These are phyloP conservation scores for Rhizophlyctis rosea DNA, from an alignment of 192 early-diverging fungal genomes.

Conservation along the genomic window DNA sequence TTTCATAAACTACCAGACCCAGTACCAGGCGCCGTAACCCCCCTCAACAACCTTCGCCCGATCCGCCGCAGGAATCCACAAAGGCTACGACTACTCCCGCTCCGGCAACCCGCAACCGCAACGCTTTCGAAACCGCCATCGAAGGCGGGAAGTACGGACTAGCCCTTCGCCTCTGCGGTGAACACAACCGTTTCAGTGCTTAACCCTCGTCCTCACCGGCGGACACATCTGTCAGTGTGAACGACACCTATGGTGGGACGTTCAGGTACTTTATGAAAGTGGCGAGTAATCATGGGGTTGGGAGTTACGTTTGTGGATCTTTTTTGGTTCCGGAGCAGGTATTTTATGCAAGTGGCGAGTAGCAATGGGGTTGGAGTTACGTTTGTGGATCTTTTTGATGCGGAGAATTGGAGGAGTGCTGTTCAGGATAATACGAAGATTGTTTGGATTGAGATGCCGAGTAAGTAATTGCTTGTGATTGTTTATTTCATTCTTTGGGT, in stretches of 20 bases:
- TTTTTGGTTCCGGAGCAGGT: too few species aligned
- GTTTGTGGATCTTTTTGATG: slow-evolving; percentile 80
- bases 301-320: too few species aligned
- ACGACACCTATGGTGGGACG: slow-evolving; percentile 92
- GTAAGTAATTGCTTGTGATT: too few species aligned
- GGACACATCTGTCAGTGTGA: slow-evolving; percentile 84
- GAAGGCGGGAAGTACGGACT: slow-evolving; percentile 88
- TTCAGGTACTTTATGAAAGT: slow-evolving; percentile 54
- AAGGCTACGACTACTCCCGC: slow-evolving; percentile 91
- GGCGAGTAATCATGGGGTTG: slow-evolving; percentile 60
- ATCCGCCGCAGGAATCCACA: slow-evolving; percentile 82
- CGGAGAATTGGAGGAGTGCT: slow-evolving; percentile 59
- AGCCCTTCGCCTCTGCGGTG: slow-evolving; percentile 48
- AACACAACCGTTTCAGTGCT: slow-evolving; percentile 84
- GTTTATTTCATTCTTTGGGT: too few species aligned
- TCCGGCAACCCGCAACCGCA: slow-evolving; percentile 93
- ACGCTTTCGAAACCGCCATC: slow-evolving; percentile 81
- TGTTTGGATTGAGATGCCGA: slow-evolving; percentile 87
- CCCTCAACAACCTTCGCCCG: slow-evolving; percentile 97
- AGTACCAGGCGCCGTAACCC: slow-evolving; percentile 94
- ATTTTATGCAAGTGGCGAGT: slow-evolving; percentile 40
- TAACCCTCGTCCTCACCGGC: slow-evolving; percentile 70
- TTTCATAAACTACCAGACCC: too few species aligned
- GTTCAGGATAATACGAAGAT: slow-evolving; percentile 80
- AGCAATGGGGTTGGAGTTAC: slow-evolving; percentile 78